Percentiles rank a stretch among this genome's conserved stretches.
Conservation (phyloP, 495 filamentous ascomycete species). For the Penicillium diatomitis region DNA sequence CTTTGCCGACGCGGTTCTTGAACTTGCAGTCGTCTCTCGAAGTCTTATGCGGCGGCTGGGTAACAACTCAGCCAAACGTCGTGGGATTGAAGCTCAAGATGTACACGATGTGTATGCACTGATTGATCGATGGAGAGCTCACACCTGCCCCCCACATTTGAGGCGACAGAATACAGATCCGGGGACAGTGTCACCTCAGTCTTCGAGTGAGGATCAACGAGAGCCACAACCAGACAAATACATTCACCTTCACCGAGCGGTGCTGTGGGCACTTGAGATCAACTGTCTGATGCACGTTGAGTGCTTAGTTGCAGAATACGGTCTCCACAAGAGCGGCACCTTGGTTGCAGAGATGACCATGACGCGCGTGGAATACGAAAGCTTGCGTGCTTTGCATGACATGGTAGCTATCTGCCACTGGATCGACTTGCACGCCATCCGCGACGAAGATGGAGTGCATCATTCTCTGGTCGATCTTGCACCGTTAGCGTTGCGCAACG, state of each 20-base stretch:
- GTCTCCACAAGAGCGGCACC: not conserved
- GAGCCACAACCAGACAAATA: not conserved
- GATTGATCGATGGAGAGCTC: conserved; percentile 4
- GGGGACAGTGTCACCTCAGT: not conserved
- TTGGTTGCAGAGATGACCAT: not conserved
- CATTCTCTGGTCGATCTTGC: conserved; percentile 5
- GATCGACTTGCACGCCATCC: not conserved
- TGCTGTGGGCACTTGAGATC: conserved; percentile 5
- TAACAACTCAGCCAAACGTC: conserved; percentile 9
- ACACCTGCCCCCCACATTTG: conserved; percentile 3
- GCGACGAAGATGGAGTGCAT: not conserved
- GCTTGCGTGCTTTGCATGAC: conserved; percentile 10
- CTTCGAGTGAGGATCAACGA: not conserved
- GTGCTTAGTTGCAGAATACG: conserved; percentile 1
- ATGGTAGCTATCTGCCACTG: conserved; percentile 2
- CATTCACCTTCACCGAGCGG: conserved; percentile 4
- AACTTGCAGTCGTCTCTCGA: conserved; percentile 6
- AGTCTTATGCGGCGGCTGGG: conserved; percentile 1
- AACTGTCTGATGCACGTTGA: conserved; percentile 9
- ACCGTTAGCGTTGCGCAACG: conserved; percentile 2
- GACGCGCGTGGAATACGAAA: conserved; percentile 31
- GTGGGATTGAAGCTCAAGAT: conserved; percentile 3
- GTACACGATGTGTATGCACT: conserved; percentile 2
- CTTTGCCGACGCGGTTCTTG: conserved; percentile 6
- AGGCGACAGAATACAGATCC: not conserved